Evolutionary conservation across 768 basidiomycete genomes (phyloP), one percentile per base, ranked within the genome.

Genomic region (Pisolithus sp.): DNA sequence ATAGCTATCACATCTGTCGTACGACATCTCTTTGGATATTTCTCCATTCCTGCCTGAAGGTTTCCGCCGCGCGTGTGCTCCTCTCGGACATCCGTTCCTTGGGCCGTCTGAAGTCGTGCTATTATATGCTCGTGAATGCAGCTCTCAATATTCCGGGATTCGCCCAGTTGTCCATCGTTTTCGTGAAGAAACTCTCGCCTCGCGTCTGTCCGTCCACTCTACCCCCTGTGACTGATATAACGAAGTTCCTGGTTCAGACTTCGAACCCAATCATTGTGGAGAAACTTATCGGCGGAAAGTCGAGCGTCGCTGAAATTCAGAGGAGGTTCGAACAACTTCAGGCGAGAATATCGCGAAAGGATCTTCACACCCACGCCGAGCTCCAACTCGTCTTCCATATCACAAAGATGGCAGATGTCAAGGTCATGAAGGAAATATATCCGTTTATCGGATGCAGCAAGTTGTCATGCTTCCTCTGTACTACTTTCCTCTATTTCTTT

Each of bases 301-400:
- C 30, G 10, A 10, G 9, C 30, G 30, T 31, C 30, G 30, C 9
- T 31, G 10, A 9, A 7, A 31, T 9, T 8, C 30, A 31, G 30
- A 10, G 30, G 30, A 7, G 30, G 12, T 49, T 49, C 48, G 28
- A 49, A 21, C 30, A 49, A 26, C 36, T 38, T 26, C 48, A 49
- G 48, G 23, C 23, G 12, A 39, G n/a, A 24, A 40, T n/a, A 23
- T n/a, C 37, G 9, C 17, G 20, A 17, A 49, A 40, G 38, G 10
- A 5, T 15, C 38, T 49, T 8, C 23, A 18, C n/a, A 40, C 23
- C 5, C 48, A 49, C 24, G 48, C 48, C 9, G 48, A 49, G 21
- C 21, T 49, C n/a, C 48, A 49, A 38, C 36, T 49, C 48, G 26
- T 49, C 23, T 37, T 49, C 37, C 20, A 49, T 24, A 15, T 49